A percentile compares a stretch with the other conserved stretches of the same genome.
These are phyloP conservation scores for Entophlyctis luteolus DNA, from an alignment of 192 early-diverging fungal genomes.

Conservation along the genomic window DNA sequence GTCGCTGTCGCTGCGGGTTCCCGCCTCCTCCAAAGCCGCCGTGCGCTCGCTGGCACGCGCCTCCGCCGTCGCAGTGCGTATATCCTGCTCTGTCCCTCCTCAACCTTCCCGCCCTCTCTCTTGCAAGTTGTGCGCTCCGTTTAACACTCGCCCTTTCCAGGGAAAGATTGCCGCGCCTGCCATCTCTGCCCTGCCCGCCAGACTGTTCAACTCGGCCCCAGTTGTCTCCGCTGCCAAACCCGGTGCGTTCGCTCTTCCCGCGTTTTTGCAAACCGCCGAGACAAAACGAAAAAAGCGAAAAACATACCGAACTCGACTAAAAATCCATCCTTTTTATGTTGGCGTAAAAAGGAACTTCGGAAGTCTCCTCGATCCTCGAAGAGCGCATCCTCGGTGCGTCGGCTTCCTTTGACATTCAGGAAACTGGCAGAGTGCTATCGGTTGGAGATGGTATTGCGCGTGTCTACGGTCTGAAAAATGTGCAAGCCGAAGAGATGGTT, in stretches of 20 bases:
- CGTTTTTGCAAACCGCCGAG: background rate
- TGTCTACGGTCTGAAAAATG: constrained; percentile 97
- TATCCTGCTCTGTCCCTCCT: background rate
- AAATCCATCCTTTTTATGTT: background rate
- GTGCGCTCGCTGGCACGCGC: background rate
- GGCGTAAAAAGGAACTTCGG: constrained; percentile 63
- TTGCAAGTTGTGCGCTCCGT: background rate
- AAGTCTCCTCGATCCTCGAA: constrained; percentile 97
- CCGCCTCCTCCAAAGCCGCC: background rate
- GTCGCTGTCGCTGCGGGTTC: no score
- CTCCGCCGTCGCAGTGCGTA: background rate
- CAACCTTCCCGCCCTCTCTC: background rate
- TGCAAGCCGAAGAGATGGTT: constrained; percentile 99
- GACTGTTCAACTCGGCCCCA: constrained; percentile 24
- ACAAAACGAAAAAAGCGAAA: background rate
- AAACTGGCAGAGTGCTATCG: constrained; percentile 98
- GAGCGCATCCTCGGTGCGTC: constrained; percentile 88
- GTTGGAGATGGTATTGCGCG: constrained; percentile 99
- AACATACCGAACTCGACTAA: background rate
- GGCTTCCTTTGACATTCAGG: constrained; percentile 84
- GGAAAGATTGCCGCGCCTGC: constrained; percentile 9
- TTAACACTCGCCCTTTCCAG: background rate
- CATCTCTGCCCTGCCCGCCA: constrained; percentile 14
- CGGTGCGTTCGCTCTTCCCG: constrained; percentile 3
- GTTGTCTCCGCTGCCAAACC: constrained; percentile 22